These are phyloP conservation scores for Pyrrhoderma noxium DNA, from an alignment of 1,284 basidiomycete genomes.

Conservation along the genomic window DNA sequence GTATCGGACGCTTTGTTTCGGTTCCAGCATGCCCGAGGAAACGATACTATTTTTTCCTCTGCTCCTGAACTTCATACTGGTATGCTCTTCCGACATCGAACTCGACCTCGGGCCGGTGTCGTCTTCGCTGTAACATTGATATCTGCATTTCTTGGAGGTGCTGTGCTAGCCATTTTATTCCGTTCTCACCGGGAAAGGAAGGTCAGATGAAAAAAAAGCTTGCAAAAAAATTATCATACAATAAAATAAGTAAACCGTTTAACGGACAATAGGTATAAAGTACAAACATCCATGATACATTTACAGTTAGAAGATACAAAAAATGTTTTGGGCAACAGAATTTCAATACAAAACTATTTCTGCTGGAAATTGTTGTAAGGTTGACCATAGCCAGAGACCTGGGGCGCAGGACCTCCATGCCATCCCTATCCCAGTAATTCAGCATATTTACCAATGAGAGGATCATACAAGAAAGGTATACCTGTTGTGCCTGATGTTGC, in stretches of 20 bases:
- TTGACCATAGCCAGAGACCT: conserved; percentile 6
- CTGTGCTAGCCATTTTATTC: conserved; percentile 10
- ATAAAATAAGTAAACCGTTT: conserved; percentile 2
- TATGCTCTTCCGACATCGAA: conserved; percentile 8
- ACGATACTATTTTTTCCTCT: conserved; percentile 31
- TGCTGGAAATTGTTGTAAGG: conserved; percentile 13
- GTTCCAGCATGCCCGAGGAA: conserved; percentile 39
- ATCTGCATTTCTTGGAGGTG: conserved; percentile 9
- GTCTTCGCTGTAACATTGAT: conserved; percentile 6
- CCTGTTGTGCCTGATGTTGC: conserved; percentile 13
- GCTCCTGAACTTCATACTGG: conserved; percentile 19
- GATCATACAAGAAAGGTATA: not conserved
- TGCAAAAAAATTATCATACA: not conserved
- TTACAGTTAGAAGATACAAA: not conserved
- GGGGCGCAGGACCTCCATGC: conserved; percentile 4
- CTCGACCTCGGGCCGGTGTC: not conserved
- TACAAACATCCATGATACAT: not conserved
- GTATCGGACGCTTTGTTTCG: conserved; percentile 29
- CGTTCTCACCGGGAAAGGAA: conserved; percentile 14
- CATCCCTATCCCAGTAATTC: too few relatives aligned
- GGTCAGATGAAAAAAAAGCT: conserved; percentile 1
- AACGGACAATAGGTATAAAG: not conserved
- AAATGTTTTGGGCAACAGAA: not conserved
- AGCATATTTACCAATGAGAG: not conserved
- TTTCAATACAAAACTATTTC: conserved; percentile 2